These are phyloP conservation scores for Pseudogymnoascus sp. DNA, from an alignment of 2,329 filamentous ascomycete species.

Conservation along the genomic window DNA sequence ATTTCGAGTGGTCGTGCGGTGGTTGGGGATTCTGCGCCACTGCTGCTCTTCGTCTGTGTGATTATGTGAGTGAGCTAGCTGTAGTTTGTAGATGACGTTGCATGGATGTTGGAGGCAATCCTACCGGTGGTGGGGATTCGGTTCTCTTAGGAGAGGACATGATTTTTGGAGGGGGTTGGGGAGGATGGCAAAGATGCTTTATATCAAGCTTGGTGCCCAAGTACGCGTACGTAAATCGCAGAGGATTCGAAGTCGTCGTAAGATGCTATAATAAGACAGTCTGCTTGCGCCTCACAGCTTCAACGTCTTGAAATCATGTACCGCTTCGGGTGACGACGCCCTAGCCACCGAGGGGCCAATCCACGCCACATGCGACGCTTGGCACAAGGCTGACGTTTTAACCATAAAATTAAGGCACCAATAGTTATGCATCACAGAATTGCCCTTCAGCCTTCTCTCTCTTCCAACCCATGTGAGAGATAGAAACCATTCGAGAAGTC, in stretches of 20 bases:
- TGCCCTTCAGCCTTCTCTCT: constrained; percentile 6
- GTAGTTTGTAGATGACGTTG: constrained; percentile 9
- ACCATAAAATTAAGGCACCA: not conserved
- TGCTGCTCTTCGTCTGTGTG: constrained; percentile 36
- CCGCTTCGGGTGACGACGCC: constrained; percentile 3
- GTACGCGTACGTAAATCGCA: not conserved
- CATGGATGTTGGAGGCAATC: not conserved
- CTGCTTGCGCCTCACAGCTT: not conserved
- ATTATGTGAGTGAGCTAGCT: constrained; percentile 4
- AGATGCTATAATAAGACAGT: not conserved
- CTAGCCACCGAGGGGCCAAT: constrained; percentile 8
- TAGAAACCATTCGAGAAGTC: not conserved
- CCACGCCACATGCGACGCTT: constrained; percentile 4
- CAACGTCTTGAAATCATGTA: constrained; percentile 2
- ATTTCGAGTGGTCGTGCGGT: constrained; percentile 57
- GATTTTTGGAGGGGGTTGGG: not conserved
- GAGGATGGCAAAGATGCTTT: not conserved
- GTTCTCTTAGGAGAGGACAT: constrained; percentile 8
- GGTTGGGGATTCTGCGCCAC: constrained; percentile 54
- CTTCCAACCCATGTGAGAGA: constrained; percentile 1
- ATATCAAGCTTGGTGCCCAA: not conserved
- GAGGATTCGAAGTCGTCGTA: not conserved
- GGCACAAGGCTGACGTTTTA: not conserved
- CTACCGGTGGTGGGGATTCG: constrained; percentile 8
- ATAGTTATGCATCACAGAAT: not conserved